Conservation (phyloP, 345 rosid species). For the Fremontodendron californicum region DNA sequence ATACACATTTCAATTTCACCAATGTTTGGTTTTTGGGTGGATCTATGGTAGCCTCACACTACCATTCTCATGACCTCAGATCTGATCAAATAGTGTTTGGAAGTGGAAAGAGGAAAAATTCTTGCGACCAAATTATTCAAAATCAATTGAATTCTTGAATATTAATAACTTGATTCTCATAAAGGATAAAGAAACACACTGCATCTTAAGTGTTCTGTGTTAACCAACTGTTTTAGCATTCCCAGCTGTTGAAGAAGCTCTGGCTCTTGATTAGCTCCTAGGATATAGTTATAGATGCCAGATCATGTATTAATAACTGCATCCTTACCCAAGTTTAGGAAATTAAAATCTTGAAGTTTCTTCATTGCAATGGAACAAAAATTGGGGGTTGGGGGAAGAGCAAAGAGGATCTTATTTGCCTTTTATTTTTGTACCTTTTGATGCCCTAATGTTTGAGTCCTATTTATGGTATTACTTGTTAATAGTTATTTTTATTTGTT, state of each 20-base stretch:
- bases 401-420: neutral
- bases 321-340: neutral
- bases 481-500: neutral
- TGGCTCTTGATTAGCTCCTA: neutral
- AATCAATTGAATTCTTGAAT: conserved; percentile 1
- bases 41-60: neutral
- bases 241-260: neutral
- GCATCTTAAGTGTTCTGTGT: neutral
- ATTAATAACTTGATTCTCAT: neutral
- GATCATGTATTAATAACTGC: neutral
- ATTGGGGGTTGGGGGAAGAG: neutral
- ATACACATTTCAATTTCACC: neutral
- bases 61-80: neutral
- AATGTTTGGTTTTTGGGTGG: neutral
- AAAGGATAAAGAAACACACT: neutral
- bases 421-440: neutral
- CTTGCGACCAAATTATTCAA: neutral
- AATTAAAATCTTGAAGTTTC: neutral
- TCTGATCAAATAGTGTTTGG: neutral
- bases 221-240: neutral
- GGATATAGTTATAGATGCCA: neutral
- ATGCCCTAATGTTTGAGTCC: neutral
- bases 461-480: neutral
- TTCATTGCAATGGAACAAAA: neutral
- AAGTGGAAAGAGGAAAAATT: neutral